These are phyloP conservation scores for Fusarium cyanostomum DNA, from an alignment of 2,329 filamentous ascomycete genomes.

Conservation along the genomic window DNA sequence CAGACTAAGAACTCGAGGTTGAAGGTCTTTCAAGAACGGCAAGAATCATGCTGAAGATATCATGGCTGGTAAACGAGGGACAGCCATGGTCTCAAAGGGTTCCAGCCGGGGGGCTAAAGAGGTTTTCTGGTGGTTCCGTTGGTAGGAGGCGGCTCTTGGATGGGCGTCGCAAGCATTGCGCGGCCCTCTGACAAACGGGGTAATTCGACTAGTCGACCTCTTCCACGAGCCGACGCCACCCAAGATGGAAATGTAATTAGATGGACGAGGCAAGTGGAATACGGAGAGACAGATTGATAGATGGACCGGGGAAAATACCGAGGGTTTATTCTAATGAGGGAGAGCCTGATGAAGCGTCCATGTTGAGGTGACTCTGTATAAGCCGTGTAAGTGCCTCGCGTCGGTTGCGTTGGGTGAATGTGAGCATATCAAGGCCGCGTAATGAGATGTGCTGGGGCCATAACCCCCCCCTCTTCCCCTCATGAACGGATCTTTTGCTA, in stretches of 20 bases:
- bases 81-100: background rate
- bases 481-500: constrained; percentile 3
- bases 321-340: too few relatives aligned
- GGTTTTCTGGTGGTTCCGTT: constrained; percentile 20
- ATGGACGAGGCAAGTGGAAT: background rate
- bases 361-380: background rate
- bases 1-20: background rate
- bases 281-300: too few relatives aligned
- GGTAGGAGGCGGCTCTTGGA: constrained; percentile 19
- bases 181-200: constrained; percentile 45
- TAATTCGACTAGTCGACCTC: constrained; percentile 35
- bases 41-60: constrained; percentile 5
- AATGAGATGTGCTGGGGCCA: constrained; percentile 23
- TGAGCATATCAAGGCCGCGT: constrained; percentile 26
- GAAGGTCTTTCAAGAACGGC: constrained; percentile 9
- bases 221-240: constrained; percentile 37
- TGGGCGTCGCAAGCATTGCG: constrained; percentile 50
- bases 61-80: background rate
- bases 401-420: constrained; percentile 7
- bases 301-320: too few relatives aligned
- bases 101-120: background rate
- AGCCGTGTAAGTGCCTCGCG: constrained; percentile 14
- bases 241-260: background rate
- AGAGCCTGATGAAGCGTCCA: too few relatives aligned
- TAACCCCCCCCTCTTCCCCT: constrained; percentile 12